Percentiles rank a stretch among this genome's conserved stretches.
phyloP scores from a whole-genome alignment of 192 early-diverging fungal genomes.

The Entomortierella lignicola region DNA sequence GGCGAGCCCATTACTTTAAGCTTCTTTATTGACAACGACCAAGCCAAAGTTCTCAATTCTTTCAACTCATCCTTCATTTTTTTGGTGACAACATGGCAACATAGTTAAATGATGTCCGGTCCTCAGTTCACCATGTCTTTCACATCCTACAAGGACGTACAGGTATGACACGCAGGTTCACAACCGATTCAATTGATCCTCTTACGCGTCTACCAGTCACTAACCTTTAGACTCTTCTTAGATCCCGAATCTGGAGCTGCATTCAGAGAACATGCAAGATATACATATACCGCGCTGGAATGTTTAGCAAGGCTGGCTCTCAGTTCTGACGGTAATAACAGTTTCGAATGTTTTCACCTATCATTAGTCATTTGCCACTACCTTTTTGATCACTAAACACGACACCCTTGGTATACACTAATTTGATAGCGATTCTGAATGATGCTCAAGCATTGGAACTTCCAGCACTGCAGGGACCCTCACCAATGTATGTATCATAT shows the following conservation, averaged over 20 bases:
- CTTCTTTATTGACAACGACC: too few species aligned
- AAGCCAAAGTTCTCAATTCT: too few species aligned
- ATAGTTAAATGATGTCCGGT: slow-evolving; percentile 47
- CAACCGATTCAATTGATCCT: too few species aligned
- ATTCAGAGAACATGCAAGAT: slow-evolving; percentile 44
- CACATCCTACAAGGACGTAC: slow-evolving; percentile 46
- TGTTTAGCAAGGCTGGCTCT: slow-evolving; percentile 31
- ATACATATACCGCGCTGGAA: slow-evolving; percentile 38
- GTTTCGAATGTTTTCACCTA: neutral
- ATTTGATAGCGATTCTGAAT: slow-evolving; percentile 21
- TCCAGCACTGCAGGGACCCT: slow-evolving; percentile 40
- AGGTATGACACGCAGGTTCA: slow-evolving; percentile 12
- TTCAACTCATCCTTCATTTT: neutral
- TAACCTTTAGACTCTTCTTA: neutral
- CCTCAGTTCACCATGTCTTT: slow-evolving; percentile 42
- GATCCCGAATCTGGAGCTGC: slow-evolving; percentile 21
- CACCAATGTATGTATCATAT: slow-evolving; percentile 29
- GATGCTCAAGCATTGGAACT: slow-evolving; percentile 39
- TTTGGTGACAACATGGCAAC: neutral
- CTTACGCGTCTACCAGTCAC: too few species aligned
- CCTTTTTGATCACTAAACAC: neutral
- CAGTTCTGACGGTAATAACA: slow-evolving; percentile 38
- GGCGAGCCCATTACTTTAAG: neutral
- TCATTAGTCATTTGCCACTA: too few species aligned
- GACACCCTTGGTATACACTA: neutral